These are phyloP conservation scores for Ophiostoma quercus DNA, from an alignment of 2,329 filamentous ascomycete species.

Conservation along the genomic window DNA sequence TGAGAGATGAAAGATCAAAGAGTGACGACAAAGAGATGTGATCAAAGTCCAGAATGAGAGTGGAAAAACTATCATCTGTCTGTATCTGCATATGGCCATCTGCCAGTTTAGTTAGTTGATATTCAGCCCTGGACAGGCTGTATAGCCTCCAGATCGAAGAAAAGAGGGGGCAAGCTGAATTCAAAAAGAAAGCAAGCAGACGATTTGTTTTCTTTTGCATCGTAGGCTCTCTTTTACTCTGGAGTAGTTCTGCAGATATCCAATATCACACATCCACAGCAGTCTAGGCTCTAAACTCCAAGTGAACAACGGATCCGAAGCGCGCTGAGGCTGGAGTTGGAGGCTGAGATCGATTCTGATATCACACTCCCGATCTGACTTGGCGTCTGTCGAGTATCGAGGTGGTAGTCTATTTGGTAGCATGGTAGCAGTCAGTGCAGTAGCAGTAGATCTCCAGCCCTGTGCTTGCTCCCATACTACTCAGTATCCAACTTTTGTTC, in stretches of 20 bases:
- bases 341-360: background rate
- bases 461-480: background rate
- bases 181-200: background rate
- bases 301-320: background rate
- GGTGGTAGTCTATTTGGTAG: background rate
- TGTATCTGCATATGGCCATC: background rate
- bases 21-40: background rate
- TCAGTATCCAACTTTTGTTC: no score
- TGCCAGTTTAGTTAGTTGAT: background rate
- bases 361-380: slow-evolving; percentile 10
- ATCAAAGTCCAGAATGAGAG: background rate
- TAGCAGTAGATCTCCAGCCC: background rate
- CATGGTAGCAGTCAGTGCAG: background rate
- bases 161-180: background rate
- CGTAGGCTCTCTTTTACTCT: background rate
- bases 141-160: background rate
- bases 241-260: no score
- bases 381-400: slow-evolving; percentile 1
- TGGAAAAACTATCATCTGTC: background rate
- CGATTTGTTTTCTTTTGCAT: no score
- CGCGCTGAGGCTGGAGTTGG: background rate
- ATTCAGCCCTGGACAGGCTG: background rate
- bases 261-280: background rate
- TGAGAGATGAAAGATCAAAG: background rate
- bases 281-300: background rate